Percentiles rank a stretch among this genome's conserved stretches.
Conservation (phyloP, 2,329 filamentous ascomycete genomes). For the Ambrosiella xylebori region DNA sequence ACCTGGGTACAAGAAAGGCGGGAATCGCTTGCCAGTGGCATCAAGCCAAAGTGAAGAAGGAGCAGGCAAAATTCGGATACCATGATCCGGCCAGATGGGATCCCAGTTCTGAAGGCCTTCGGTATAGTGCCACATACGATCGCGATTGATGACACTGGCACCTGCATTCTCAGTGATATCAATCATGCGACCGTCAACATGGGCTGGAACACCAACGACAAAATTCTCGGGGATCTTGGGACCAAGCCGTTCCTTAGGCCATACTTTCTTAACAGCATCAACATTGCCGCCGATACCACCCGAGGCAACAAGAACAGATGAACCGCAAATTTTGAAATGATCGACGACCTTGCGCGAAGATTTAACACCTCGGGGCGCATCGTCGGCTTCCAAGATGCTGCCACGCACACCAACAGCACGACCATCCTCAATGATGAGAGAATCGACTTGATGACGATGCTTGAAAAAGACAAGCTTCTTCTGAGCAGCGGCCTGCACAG, state of each 20-base stretch:
- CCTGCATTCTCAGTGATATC: constrained; percentile 35
- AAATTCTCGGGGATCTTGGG: constrained; percentile 37
- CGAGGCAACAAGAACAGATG: constrained; percentile 36
- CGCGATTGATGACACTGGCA: constrained; percentile 39
- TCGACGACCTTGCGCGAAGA: constrained; percentile 31
- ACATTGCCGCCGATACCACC: constrained; percentile 45
- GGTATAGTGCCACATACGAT: constrained; percentile 51
- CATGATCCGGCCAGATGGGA: constrained; percentile 42
- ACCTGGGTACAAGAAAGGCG: constrained; percentile 38
- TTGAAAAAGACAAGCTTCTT: constrained; percentile 36
- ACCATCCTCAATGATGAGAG: constrained; percentile 37
- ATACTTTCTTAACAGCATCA: constrained; percentile 39
- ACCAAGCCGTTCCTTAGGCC: constrained; percentile 40
- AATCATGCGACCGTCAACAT: constrained; percentile 49
- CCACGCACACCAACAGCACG: constrained; percentile 36
- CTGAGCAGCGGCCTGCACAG: constrained; percentile 33
- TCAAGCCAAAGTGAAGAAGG: constrained; percentile 47
- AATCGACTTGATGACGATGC: constrained; percentile 40
- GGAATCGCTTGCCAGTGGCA: constrained; percentile 39
- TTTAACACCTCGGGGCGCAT: constrained; percentile 32
- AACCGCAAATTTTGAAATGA: constrained; percentile 35
- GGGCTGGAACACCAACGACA: constrained; percentile 42
- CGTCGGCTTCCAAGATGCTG: constrained; percentile 33
- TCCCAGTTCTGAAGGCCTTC: constrained; percentile 46
- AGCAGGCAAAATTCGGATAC: constrained; percentile 42